Evolutionary conservation across 139 green algal genomes (phyloP), one percentile per base, ranked within the genome.

Genomic region (Picochlorum sp.): DNA sequence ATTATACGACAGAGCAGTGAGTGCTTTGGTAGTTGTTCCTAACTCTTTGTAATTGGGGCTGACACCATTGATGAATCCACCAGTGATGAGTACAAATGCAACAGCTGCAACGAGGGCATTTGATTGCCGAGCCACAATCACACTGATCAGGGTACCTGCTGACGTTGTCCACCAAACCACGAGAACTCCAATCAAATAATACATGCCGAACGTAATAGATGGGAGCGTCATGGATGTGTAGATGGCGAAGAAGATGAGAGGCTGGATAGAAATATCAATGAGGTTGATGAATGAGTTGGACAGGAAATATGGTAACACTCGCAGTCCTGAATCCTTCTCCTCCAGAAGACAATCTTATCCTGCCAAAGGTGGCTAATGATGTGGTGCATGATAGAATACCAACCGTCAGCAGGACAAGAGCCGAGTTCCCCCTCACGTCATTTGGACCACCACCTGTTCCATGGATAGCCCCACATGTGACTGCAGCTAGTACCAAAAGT

Each of bases 61-160:
- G 5, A 83, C 62, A n/a, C 77, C 77, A 56, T 82, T 82, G 34
- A 83, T 62, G 65, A 83, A 82, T 28, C 74, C 74, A 6, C 76
- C 74, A 4, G 34, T 28, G 23, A 82, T 68, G 62, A 82, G 69
- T 38, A 63, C 47, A 54, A 79, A 44, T 26, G 74, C 57, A 14
- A 79, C 70, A 4, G 66, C 52, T 21, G 77, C 75, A 38, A 83
- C 67, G 57, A 83, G 77, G 3, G 68, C 67, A 66, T 68, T 79
- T 37, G 73, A 55, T 45, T 66, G 64, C 4, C 15, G 26, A 38
- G 4, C 16, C 21, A 66, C 61, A 18, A 66, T 14, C n/a, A 66
- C 61, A 16, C 37, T 56, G 16, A 66, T 66, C 13, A 66, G 34
- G 61, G 34, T 56, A 20, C 61, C 61, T 41, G 37, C 37, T 59